These are phyloP conservation scores for Xylariaceae sp. DNA, from an alignment of 2,329 filamentous ascomycete species.

Conservation along the genomic window DNA sequence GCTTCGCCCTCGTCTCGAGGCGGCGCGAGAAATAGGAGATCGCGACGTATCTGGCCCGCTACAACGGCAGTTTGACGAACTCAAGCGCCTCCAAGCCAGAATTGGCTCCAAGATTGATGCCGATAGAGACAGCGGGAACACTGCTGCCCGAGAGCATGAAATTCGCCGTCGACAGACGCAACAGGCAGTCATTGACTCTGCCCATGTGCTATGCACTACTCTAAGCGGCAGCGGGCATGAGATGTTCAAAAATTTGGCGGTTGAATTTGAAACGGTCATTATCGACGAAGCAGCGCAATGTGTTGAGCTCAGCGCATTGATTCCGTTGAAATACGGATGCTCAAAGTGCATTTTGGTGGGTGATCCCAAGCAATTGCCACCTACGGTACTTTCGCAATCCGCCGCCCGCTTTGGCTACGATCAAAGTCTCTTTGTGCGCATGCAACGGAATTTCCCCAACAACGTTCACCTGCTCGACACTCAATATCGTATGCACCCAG, in stretches of 20 bases:
- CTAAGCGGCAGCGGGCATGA: slow-evolving; percentile 94
- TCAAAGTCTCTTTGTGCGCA: slow-evolving; percentile 95
- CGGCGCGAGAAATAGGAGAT: slow-evolving; percentile 53
- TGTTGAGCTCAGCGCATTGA: slow-evolving; percentile 92
- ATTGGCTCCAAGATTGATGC: slow-evolving; percentile 82
- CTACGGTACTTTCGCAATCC: slow-evolving; percentile 90
- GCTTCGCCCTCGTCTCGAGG: slow-evolving; percentile 66
- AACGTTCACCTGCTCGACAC: slow-evolving; percentile 93
- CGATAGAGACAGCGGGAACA: slow-evolving; percentile 78
- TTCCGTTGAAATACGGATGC: slow-evolving; percentile 95
- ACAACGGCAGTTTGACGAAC: slow-evolving; percentile 68
- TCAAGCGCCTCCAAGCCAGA: slow-evolving; percentile 69
- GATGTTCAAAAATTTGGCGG: slow-evolving; percentile 88
- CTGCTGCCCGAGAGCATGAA: slow-evolving; percentile 75
- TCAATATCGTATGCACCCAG: slow-evolving; percentile 98
- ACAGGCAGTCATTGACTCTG: slow-evolving; percentile 82
- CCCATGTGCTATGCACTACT: slow-evolving; percentile 91
- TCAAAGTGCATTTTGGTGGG: slow-evolving; percentile 95
- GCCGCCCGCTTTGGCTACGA: slow-evolving; percentile 92
- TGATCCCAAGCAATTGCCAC: slow-evolving; percentile 94
- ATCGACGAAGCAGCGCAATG: slow-evolving; percentile 98
- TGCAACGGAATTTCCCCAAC: slow-evolving; percentile 86
- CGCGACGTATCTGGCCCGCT: slow-evolving; percentile 48
- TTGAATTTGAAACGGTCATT: slow-evolving; percentile 97
- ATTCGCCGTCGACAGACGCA: slow-evolving; percentile 78